Percentiles rank a stretch among this genome's conserved stretches.
Conservation (phyloP, 331 rosid species). For the Prunus yedoensis region DNA sequence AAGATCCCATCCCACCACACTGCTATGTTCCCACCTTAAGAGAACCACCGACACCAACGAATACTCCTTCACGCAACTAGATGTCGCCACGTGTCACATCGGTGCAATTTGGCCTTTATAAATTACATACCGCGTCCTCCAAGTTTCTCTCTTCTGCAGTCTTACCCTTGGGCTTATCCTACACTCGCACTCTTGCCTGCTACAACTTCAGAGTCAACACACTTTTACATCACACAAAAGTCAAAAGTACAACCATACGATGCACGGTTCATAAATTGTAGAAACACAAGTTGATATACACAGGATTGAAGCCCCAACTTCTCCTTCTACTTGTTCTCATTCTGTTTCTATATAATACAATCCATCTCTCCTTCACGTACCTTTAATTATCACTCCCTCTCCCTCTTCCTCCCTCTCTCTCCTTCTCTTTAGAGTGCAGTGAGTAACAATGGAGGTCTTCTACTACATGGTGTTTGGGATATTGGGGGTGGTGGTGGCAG, state of each 20-base stretch:
- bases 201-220: not conserved
- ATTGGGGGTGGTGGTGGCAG: constrained; percentile 76
- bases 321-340: not conserved
- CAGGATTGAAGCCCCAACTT: constrained; percentile 26
- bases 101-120: no score
- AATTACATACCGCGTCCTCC: constrained; percentile 31
- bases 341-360: constrained; percentile 15
- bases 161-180: not conserved
- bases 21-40: not conserved
- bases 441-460: constrained; percentile 70
- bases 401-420: not conserved
- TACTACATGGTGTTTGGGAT: constrained; percentile 79
- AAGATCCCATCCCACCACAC: not conserved
- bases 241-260: not conserved
- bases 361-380: constrained; percentile 2
- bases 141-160: constrained; percentile 11
- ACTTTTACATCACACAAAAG: not conserved
- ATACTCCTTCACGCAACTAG: not conserved
- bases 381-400: constrained; percentile 15
- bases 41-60: constrained; percentile 48
- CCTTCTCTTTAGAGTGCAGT: not conserved
- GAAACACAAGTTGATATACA: not conserved
- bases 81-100: constrained; percentile 28
- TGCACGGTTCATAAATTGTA: no score
- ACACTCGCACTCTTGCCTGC: not conserved